Evolutionary conservation across 1,284 basidiomycete species (phyloP), one percentile per base, ranked within the genome.

Genomic region (Inonotus hispidus): DNA sequence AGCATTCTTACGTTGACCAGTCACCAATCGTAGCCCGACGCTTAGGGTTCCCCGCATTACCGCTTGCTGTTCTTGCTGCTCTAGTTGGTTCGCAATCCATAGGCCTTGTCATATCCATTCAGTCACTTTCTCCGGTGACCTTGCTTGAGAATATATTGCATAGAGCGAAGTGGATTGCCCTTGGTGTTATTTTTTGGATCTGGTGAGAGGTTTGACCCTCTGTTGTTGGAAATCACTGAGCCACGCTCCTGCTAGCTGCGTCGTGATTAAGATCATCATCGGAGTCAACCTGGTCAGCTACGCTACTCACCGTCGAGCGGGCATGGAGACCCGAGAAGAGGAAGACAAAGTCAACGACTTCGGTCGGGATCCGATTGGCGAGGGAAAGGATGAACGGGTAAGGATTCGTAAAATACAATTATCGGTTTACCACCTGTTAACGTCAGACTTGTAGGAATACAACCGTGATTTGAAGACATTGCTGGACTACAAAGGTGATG

Each of bases 1-100:
- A 91, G 83, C 90, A 96, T 73, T 80, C 92, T 0, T 94, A 97
- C 64, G 93, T 98, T 21, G 96, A 99, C 71, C 95, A 98, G 71
- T 95, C 95, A 2, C 96, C 96, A 1, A 82, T 96, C 10, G 94
- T 98, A 35, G 92, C 94, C 0, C 89, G 96, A 1, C 85, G 97
- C 8, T 81, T 99, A 1, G 97, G 97, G 11, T 97, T 99, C 69
- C 90, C 96, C 0, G 88, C 95, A 0, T 79, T 99, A 19, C 97
- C 97, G 0, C 81, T 99, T 1, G 93, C 94, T 0, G 94, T 94
- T 27, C 81, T 99, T 8, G 87, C 90, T n/a, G 84, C 98, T 62
- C 83, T 98, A 32, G 87, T 99, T 37, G 86, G 88, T 37, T 82
- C 87, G 5, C 96, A 98, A 71, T 92, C 92, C 3, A 73, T 95